Base-by-base conservation (phyloP, 2,329 filamentous ascomycete genomes). In the Apiospora kogelbergensis region DNA sequence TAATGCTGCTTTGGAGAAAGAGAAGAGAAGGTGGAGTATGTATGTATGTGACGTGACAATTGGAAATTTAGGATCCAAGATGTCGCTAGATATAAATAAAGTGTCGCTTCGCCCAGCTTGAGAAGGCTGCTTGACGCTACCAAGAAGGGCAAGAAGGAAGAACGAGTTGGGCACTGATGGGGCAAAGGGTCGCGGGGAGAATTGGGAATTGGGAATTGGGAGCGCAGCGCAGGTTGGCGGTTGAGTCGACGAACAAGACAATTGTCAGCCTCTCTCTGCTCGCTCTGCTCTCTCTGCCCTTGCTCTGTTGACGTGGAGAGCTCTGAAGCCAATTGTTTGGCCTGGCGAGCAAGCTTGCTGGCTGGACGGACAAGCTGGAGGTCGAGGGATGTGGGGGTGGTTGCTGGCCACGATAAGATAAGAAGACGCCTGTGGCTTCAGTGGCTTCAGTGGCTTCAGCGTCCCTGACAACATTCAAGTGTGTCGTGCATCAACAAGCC, bases 281-380 rank as follows among this genome's bases (percentile, higher is more conserved):
- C 7, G 33, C 33, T 3, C 33, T 33, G 33, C 33, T n/a, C n/a
- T n/a, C n/a, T n/a, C n/a, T n/a, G n/a, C n/a, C n/a, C n/a, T n/a
- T 40, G 37, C 41, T 57, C 48, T 60, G 53, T 60, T 60, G 53
- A 60, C 53, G 53, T 60, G 53, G 53, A 60, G 53, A 60, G 53
- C 53, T 60, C 53, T 33, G 53, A 60, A 60, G 53, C 53, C 53
- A 60, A 60, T 60, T 60, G 30, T 60, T 60, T 37, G n/a, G n/a
- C 48, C 26, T 7, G 20, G 15, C 17, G 20, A 11, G n/a, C 24
- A 20, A 53, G 48, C 48, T 33, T 15, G 26, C 46, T 53, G 46
- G 26, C 46, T 53, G 46, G 46, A 48, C 22, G 45, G n/a, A n/a
- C 48, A 60, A 37, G 53, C 30, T 37, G 17, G 53, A 60, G 53